These are phyloP conservation scores for Candida endomychidarum DNA, from an alignment of 805 yeast species.

Conservation along the genomic window DNA sequence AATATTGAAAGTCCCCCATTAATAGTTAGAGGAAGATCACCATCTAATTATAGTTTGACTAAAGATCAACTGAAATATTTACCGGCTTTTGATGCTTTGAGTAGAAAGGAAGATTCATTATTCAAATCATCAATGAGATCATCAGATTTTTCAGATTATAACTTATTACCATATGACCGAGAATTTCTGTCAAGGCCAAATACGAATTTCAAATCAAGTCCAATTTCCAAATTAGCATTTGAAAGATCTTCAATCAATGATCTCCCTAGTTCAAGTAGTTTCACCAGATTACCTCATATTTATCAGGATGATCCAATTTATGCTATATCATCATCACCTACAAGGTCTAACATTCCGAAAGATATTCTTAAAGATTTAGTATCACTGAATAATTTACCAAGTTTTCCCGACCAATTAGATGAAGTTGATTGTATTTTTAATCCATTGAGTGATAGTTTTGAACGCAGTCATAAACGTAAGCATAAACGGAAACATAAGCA, in stretches of 20 bases:
- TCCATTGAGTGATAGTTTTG: not conserved
- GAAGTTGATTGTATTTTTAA: not conserved
- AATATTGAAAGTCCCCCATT: constrained; percentile 58
- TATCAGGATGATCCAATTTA: not conserved
- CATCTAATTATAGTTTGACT: constrained; percentile 48
- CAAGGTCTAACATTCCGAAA: not conserved
- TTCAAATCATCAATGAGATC: not conserved
- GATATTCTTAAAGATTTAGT: not conserved
- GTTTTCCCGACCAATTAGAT: not conserved
- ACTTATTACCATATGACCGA: not conserved
- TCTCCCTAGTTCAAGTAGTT: not conserved
- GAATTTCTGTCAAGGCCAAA: too few species aligned
- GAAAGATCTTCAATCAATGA: not conserved
- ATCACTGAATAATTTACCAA: not conserved
- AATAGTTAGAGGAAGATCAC: constrained; percentile 64
- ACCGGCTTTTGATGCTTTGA: too few species aligned
- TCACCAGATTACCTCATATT: not conserved
- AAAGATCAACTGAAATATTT: too few species aligned
- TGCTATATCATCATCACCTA: not conserved
- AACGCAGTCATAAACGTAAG: constrained; percentile 9
- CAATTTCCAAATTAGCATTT: constrained; percentile 5
- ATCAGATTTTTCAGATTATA: not conserved
- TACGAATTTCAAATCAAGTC: constrained; percentile 2
- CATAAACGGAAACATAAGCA: constrained; percentile 8
- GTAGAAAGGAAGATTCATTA: not conserved